Base-by-base conservation (phyloP, 805 yeast species). In the Scheffersomyces lignosus region DNA sequence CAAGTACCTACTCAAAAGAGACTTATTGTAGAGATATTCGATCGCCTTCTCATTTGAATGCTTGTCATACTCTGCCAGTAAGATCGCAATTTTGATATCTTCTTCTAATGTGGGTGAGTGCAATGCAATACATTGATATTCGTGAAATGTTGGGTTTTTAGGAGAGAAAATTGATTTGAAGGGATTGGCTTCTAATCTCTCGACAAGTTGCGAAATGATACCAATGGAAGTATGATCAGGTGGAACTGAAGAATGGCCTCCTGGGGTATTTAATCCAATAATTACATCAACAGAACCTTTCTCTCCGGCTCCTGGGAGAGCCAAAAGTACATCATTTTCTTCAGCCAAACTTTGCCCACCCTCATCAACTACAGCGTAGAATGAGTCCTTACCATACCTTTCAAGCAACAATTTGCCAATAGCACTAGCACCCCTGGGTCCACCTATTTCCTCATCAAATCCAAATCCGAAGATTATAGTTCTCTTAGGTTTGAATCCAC, bases 11-110 rank as follows among this genome's bases (percentile, higher is more conserved):
- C 23, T 34, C 8, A 36, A 15, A 33, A 45, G 40, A n/a, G 40
- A 56, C 33, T 31, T 35, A 27, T 36, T 52, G 15, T 43, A 33
- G 56, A 44, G 54, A 40, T 33, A 64, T 18, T 62, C 50, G 33
- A 64, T 32, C 14, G 76, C 64, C 8, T 48, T 42, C 3, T 56
- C 34, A 37, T 67, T 71, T 15, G 77, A 64, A 9, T 49, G 41
- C 7, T 47, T 23, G 48, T 66, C 66, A 25, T 45, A 34, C 4
- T 59, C 63, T 5, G 78, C 66, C 6, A 57, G 56, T 38, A 65
- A 47, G 25, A 68, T 65, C 22, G 58, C 56, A 5, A 34, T 29
- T 41, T 52, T 58, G 30, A 58, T 40, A 3, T 36, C 31, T 1
- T 38, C 34, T 20, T 59, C 62, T 32, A 66, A 48, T 4, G 34